A percentile compares a stretch with the other conserved stretches of the same genome.
phyloP scores from a whole-genome alignment of 2,329 filamentous ascomycete genomes.

The Claviceps digitariae region DNA sequence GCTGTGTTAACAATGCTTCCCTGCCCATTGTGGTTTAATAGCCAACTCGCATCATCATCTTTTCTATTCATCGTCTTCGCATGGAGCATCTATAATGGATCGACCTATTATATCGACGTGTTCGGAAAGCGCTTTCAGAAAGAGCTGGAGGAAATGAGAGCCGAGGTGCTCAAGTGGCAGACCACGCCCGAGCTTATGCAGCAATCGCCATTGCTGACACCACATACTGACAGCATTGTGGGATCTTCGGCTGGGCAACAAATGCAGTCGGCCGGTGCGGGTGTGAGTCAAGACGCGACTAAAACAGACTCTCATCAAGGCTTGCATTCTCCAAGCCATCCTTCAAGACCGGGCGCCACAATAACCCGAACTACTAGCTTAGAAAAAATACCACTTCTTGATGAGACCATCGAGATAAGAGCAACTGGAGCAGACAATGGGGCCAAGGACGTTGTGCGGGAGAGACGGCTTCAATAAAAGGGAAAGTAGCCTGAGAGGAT shows the following conservation, averaged over 20 bases:
- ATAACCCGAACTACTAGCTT: conserved; percentile 21
- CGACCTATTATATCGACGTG: conserved; percentile 95
- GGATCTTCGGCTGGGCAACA: conserved; percentile 7
- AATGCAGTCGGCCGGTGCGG: conserved; percentile 8
- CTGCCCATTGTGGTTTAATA: conserved; percentile 91
- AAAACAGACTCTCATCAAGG: background rate
- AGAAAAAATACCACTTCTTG: conserved; percentile 45
- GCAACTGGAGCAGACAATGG: conserved; percentile 31
- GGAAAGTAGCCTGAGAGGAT: background rate
- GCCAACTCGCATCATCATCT: conserved; percentile 58
- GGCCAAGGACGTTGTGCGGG: conserved; percentile 31
- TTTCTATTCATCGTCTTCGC: conserved; percentile 78
- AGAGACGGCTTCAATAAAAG: conserved; percentile 26
- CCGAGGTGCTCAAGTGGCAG: conserved; percentile 85
- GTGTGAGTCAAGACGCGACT: background rate
- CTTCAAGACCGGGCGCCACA: conserved; percentile 9
- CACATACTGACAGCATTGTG: conserved; percentile 14
- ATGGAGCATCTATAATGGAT: conserved; percentile 94
- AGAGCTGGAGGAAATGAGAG: conserved; percentile 78
- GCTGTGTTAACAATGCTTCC: conserved; percentile 88
- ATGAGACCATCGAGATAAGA: conserved; percentile 23
- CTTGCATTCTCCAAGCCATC: conserved; percentile 5
- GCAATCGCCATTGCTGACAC: conserved; percentile 21
- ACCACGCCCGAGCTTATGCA: conserved; percentile 35
- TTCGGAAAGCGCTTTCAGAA: conserved; percentile 96